Conservation (phyloP, 352 stramenopile genomes). For the Chrysophaeum taylorii region DNA sequence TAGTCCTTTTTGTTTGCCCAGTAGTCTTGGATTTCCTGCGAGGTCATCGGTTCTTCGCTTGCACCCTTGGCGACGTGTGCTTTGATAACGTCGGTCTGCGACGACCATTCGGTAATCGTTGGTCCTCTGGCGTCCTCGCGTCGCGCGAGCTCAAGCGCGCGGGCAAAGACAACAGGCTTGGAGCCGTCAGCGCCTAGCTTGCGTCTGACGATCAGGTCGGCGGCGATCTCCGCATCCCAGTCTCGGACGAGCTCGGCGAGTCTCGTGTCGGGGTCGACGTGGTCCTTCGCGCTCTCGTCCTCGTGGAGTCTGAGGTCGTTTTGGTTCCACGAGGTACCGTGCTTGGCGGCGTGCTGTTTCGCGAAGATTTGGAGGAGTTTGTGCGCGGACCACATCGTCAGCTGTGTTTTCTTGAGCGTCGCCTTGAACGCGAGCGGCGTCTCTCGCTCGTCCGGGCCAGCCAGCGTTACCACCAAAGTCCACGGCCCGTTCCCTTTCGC, state of each 20-base stretch:
- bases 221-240: not conserved
- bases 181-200: not conserved
- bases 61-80: not conserved
- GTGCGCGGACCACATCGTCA: not conserved
- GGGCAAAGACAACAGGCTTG: not conserved
- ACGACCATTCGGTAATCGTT: not conserved
- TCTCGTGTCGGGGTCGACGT: not conserved
- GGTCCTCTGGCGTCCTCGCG: not conserved
- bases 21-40: not conserved
- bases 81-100: not conserved
- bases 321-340: not conserved
- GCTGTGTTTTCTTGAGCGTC: not conserved
- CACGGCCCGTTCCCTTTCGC: not conserved
- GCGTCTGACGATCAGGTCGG: not conserved
- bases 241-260: not conserved
- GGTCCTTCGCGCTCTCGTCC: not conserved
- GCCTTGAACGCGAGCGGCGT: not conserved
- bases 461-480: not conserved
- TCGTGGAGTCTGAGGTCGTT: not conserved
- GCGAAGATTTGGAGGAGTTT: not conserved
- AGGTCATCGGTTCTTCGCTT: not conserved
- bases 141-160: not conserved
- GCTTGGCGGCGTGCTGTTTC: slow-evolving; percentile 1
- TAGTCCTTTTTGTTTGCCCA: not conserved
- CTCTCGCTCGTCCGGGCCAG: not conserved